Evolutionary conservation across 2,329 filamentous ascomycete species (phyloP).

Genomic region (Alternaria viburni): DNA sequence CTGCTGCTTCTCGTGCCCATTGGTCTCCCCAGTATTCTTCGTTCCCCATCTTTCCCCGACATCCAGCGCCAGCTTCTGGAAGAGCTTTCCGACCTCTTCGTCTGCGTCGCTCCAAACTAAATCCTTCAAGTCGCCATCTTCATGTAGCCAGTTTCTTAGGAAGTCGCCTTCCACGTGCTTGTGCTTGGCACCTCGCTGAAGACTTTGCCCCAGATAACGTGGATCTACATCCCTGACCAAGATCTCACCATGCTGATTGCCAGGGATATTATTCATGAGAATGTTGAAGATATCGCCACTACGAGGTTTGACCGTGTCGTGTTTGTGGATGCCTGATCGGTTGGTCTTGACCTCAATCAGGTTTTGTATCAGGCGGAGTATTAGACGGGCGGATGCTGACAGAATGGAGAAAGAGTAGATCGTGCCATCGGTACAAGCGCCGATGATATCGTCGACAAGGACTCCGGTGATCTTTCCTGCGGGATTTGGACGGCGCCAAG

Average conservation of each 20-base stretch:
- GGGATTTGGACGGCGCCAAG: conserved; percentile 37
- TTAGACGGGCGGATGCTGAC: conserved; percentile 61
- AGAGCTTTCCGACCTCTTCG: conserved; percentile 26
- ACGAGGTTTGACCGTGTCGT: conserved; percentile 16
- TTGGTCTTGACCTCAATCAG: conserved; percentile 50
- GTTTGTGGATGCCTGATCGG: conserved; percentile 18
- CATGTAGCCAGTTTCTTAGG: conserved; percentile 40
- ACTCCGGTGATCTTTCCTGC: conserved; percentile 41
- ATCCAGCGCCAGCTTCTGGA: conserved; percentile 28
- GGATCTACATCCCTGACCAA: conserved; percentile 36
- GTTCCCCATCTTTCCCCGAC: conserved; percentile 23
- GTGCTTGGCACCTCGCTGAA: conserved; percentile 22
- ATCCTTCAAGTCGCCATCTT: conserved; percentile 22
- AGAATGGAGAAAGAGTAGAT: conserved; percentile 69
- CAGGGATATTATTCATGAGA: conserved; percentile 32
- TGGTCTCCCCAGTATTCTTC: conserved; percentile 11
- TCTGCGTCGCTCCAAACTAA: conserved; percentile 25
- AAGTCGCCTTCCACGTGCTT: conserved; percentile 54
- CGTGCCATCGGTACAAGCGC: conserved; percentile 59
- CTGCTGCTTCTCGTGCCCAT: conserved; percentile 12
- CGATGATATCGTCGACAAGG: conserved; percentile 56
- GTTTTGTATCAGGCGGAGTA: conserved; percentile 77
- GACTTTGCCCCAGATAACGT: conserved; percentile 18
- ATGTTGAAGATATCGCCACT: conserved; percentile 28
- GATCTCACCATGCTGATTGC: conserved; percentile 24